These are phyloP conservation scores for Neurospora sp. DNA, from an alignment of 495 filamentous ascomycete genomes.

Conservation along the genomic window DNA sequence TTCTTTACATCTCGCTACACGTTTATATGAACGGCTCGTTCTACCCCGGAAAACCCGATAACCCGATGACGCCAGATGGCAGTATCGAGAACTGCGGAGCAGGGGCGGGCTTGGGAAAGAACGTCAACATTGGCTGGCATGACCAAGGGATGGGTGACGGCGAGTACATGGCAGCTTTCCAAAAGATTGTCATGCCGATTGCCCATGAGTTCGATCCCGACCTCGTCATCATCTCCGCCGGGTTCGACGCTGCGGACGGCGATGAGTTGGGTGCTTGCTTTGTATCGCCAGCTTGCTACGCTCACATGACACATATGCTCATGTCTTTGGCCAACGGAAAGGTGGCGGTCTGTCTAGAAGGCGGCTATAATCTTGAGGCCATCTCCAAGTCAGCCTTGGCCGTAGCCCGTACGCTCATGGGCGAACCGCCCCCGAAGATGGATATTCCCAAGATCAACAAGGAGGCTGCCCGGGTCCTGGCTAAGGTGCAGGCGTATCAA, in stretches of 20 bases:
- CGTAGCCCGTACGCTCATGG: slow-evolving; percentile 87
- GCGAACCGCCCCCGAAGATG: slow-evolving; percentile 74
- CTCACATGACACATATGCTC: slow-evolving; percentile 98
- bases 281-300: slow-evolving; percentile 83
- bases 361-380: slow-evolving; percentile 87
- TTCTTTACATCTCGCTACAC: slow-evolving; percentile 95
- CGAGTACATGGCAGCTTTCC: slow-evolving; percentile 94
- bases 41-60: slow-evolving; percentile 68
- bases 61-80: slow-evolving; percentile 48
- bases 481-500: slow-evolving; percentile 42
- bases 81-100: slow-evolving; percentile 66
- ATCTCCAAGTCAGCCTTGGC: slow-evolving; percentile 87
- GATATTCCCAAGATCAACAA: slow-evolving; percentile 37
- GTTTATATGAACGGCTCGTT: slow-evolving; percentile 73
- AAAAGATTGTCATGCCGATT: slow-evolving; percentile 95
- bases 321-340: slow-evolving; percentile 92
- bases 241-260: slow-evolving; percentile 90
- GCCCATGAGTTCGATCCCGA: slow-evolving; percentile 88
- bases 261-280: slow-evolving; percentile 88
- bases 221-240: slow-evolving; percentile 89
- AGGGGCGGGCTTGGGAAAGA: slow-evolving; percentile 69
- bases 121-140: slow-evolving; percentile 93
- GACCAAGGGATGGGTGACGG: slow-evolving; percentile 91
- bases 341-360: slow-evolving; percentile 84
- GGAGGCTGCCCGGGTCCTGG: slow-evolving; percentile 38